Conservation (phyloP, 78 protist species). For the Pigoraptor vietnamica region DNA sequence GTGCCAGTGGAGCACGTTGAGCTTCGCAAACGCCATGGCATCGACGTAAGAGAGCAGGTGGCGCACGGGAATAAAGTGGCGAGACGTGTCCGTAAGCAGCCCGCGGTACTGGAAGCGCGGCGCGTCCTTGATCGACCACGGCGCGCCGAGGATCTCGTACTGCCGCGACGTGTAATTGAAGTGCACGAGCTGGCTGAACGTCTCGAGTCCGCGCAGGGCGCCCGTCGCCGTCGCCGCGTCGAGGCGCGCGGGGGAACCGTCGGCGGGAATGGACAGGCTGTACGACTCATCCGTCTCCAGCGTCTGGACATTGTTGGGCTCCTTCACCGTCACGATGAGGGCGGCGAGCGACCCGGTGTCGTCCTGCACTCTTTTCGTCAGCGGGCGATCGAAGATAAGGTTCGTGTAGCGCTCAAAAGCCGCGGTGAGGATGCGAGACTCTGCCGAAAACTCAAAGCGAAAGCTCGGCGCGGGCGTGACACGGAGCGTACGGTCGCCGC, state of each 20-base stretch:
- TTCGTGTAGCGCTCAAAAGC: neutral
- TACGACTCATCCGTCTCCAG: conserved; percentile 35
- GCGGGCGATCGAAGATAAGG: neutral
- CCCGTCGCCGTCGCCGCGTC: conserved; percentile 43
- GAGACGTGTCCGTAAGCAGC: conserved; percentile 70
- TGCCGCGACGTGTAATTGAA: conserved; percentile 7
- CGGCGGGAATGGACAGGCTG: neutral
- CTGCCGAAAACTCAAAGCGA: neutral
- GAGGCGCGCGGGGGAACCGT: neutral
- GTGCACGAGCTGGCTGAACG: conserved; percentile 68
- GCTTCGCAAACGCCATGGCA: conserved; percentile 44
- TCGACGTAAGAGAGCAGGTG: conserved; percentile 21
- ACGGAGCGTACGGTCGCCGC: neutral
- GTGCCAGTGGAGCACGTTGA: conserved; percentile 86
- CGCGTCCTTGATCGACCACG: conserved; percentile 37
- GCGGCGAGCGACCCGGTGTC: neutral
- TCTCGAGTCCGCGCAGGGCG: conserved; percentile 60
- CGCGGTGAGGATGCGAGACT: neutral
- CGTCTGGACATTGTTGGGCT: neutral
- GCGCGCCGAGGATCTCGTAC: conserved; percentile 17
- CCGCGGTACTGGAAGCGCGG: conserved; percentile 79
- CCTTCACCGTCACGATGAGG: neutral
- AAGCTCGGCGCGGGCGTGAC: neutral
- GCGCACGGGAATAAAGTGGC: conserved; percentile 62
- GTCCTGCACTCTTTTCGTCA: too few relatives aligned